Conservation (phyloP, 495 filamentous ascomycete genomes). For the Gamarada debralockiae region DNA sequence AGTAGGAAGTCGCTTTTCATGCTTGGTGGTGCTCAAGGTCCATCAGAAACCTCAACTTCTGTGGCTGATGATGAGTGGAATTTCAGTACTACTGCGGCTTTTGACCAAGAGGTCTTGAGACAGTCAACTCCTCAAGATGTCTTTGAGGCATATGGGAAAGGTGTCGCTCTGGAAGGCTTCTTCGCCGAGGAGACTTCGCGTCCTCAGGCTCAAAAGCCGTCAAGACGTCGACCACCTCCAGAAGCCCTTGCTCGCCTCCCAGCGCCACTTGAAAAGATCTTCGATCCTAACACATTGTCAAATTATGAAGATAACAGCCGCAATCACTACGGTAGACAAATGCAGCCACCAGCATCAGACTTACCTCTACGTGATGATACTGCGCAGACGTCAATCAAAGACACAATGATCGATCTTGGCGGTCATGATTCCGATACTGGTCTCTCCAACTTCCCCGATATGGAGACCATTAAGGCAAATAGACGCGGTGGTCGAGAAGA, state of each 20-base stretch:
- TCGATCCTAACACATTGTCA: conserved; percentile 53
- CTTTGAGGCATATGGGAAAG: conserved; percentile 46
- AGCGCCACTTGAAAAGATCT: conserved; percentile 51
- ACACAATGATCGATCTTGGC: conserved; percentile 57
- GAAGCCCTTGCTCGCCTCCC: conserved; percentile 41
- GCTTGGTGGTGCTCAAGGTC: conserved; percentile 64
- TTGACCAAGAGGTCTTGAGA: conserved; percentile 58
- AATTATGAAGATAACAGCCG: conserved; percentile 53
- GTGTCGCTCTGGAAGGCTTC: conserved; percentile 35
- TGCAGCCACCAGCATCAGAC: conserved; percentile 40
- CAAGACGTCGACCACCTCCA: conserved; percentile 45
- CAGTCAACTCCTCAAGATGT: conserved; percentile 42
- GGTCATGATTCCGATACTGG: conserved; percentile 35
- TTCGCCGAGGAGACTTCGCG: conserved; percentile 37
- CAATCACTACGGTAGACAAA: conserved; percentile 40
- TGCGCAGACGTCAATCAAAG: conserved; percentile 42
- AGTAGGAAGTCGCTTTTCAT: conserved; percentile 80
- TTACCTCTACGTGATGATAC: conserved; percentile 51
- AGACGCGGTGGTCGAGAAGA: conserved; percentile 30
- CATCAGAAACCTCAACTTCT: conserved; percentile 38
- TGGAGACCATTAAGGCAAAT: conserved; percentile 54
- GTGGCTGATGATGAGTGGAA: conserved; percentile 74
- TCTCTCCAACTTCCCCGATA: conserved; percentile 51
- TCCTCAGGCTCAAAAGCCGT: conserved; percentile 31
- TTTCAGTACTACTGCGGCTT: conserved; percentile 83